Percentiles rank a stretch among this genome's conserved stretches.
These are phyloP conservation scores for Candida verbasci DNA, from an alignment of 805 yeast genomes.

Conservation along the genomic window DNA sequence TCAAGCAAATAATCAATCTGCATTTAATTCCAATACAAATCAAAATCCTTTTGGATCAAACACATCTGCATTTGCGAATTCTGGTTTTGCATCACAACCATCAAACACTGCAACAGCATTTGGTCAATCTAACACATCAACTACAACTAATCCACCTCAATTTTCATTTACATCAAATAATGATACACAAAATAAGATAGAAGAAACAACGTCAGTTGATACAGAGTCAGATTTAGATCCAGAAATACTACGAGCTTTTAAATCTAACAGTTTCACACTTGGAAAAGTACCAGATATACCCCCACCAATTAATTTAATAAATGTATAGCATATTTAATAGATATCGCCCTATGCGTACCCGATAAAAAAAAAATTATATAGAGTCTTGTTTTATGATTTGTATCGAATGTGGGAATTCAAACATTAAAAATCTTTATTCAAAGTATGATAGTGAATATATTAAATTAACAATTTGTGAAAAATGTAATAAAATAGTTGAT, in stretches of 20 bases:
- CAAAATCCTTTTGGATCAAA: constrained; percentile 2
- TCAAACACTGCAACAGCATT: background rate
- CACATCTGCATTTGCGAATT: constrained; percentile 15
- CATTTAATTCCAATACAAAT: constrained; percentile 3
- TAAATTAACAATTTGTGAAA: constrained; percentile 68
- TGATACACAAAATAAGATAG: background rate
- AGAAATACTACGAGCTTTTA: constrained; percentile 43
- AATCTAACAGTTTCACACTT: constrained; percentile 42
- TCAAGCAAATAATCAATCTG: constrained; percentile 8
- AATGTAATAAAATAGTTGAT: constrained; percentile 76
- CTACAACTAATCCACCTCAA: background rate
- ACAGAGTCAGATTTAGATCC: constrained; percentile 34
- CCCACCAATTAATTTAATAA: constrained; percentile 45
- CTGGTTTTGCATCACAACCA: constrained; percentile 13
- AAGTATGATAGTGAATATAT: constrained; percentile 75
- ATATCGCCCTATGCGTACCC: no score
- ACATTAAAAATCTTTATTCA: constrained; percentile 62
- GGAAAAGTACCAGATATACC: constrained; percentile 70
- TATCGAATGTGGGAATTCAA: constrained; percentile 69
- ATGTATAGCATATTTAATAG: constrained; percentile 1
- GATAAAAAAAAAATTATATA: background rate
- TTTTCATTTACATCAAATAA: constrained; percentile 1
- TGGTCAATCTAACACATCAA: background rate
- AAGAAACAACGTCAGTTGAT: constrained; percentile 9
- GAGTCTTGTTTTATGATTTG: constrained; percentile 60